Conservation (phyloP, 805 yeast genomes). For the Saturnispora besseyi region DNA sequence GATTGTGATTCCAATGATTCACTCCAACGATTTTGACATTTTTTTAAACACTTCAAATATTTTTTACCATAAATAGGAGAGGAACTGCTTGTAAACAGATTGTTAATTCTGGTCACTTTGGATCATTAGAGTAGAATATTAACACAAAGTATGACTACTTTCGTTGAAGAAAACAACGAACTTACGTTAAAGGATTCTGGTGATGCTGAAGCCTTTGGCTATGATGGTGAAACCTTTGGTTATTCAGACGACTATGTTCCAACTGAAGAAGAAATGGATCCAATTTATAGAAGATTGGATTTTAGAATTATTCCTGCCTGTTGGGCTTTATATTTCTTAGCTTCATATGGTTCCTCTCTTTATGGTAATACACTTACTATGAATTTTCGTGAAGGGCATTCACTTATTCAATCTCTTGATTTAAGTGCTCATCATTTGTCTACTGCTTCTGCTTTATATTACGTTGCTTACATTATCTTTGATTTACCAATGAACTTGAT, state of each 20-base stretch:
- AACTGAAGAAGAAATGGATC: conserved; percentile 35
- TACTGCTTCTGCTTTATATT: conserved; percentile 71
- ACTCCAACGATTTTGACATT: not conserved
- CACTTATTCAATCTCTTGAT: conserved; percentile 42
- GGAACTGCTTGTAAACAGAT: not conserved
- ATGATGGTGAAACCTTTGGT: not conserved
- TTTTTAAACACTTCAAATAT: not conserved
- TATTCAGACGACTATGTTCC: conserved; percentile 14
- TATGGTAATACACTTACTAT: conserved; percentile 76
- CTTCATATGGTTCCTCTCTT: conserved; percentile 69
- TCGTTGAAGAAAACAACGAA: not conserved
- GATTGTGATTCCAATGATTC: not conserved
- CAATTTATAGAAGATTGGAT: conserved; percentile 55
- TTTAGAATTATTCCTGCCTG: conserved; percentile 69
- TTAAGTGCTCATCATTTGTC: conserved; percentile 51
- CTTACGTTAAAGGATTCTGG: not conserved
- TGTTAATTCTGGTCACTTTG: not conserved
- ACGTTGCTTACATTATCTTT: conserved; percentile 74
- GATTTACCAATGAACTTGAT: conserved; percentile 82
- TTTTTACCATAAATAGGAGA: not conserved
- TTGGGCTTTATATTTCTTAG: conserved; percentile 70
- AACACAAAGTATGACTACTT: not conserved
- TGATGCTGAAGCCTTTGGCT: not conserved
- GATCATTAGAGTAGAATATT: not conserved
- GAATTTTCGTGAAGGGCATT: conserved; percentile 56